phyloP scores from a whole-genome alignment of 2,329 filamentous ascomycete species.

The Sporothrix phasma region DNA sequence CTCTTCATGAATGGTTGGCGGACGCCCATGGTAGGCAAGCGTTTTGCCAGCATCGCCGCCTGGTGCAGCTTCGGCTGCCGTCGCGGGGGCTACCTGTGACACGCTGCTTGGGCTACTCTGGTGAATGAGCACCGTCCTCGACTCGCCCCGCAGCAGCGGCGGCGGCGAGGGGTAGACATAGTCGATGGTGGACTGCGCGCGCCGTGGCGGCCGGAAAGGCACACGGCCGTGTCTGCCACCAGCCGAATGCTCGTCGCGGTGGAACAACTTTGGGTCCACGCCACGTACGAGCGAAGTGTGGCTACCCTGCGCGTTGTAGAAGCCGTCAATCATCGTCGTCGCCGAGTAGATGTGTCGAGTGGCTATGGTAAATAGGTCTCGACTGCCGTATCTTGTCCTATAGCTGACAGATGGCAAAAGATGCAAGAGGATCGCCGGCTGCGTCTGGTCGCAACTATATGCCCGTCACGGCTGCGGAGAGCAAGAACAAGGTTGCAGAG shows the following conservation, averaged over 20 bases:
- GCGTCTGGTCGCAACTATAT: neutral
- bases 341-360: neutral
- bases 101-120: neutral
- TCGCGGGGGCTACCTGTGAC: neutral
- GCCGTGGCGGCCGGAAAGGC: slow-evolving; percentile 31
- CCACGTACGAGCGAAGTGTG: slow-evolving; percentile 17
- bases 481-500: neutral
- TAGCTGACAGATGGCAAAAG: neutral
- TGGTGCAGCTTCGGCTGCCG: neutral
- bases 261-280: slow-evolving; percentile 24
- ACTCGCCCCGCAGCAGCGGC: slow-evolving; percentile 14
- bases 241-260: slow-evolving; percentile 34
- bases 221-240: slow-evolving; percentile 29
- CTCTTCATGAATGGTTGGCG: slow-evolving; percentile 16
- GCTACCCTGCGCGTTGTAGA: slow-evolving; percentile 21
- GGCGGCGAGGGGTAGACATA: slow-evolving; percentile 28
- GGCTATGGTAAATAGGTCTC: neutral
- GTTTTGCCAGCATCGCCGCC: neutral
- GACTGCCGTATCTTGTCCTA: neutral
- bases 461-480: neutral
- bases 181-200: slow-evolving; percentile 39
- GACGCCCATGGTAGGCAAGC: slow-evolving; percentile 6
- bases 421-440: neutral
- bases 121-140: slow-evolving; percentile 14
- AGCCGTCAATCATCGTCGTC: slow-evolving; percentile 27